A percentile compares a stretch with the other conserved stretches of the same genome.
These are phyloP conservation scores for Cinnamomum chago DNA, from an alignment of 164 flowering plant genomes.

Conservation along the genomic window DNA sequence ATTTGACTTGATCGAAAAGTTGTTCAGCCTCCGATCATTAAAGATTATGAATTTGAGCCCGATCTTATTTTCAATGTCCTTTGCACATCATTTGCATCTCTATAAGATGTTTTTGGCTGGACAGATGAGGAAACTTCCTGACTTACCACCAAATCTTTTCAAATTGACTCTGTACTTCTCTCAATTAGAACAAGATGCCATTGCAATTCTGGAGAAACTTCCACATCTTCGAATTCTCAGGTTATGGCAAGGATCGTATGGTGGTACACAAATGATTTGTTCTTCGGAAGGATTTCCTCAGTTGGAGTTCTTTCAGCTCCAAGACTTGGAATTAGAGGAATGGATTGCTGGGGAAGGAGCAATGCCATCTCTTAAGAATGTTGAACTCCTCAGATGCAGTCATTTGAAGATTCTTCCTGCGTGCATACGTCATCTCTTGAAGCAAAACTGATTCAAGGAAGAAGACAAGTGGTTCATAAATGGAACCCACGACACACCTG, in stretches of 20 bases:
- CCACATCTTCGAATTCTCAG: neutral
- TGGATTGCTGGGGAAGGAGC: neutral
- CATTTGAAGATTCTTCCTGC: neutral
- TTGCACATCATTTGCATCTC: neutral
- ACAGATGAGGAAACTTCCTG: neutral
- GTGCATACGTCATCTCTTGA: neutral
- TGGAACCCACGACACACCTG: too few species aligned
- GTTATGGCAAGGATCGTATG: neutral
- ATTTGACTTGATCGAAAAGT: neutral
- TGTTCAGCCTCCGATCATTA: neutral
- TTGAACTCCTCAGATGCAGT: neutral
- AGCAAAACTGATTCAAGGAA: too few species aligned
- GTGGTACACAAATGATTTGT: neutral
- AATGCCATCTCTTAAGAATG: neutral
- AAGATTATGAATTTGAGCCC: neutral
- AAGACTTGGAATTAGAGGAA: neutral
- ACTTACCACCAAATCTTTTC: neutral
- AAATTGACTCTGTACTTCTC: neutral
- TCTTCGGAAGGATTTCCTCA: conserved; percentile 1
- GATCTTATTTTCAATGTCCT: neutral
- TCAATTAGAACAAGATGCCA: neutral
- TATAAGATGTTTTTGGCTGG: neutral
- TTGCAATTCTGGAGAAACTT: neutral
- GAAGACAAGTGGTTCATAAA: too few species aligned
- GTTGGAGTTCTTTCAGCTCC: neutral